These are phyloP conservation scores for Elsinoe arachidis DNA, from an alignment of 2,329 filamentous ascomycete genomes.

Conservation along the genomic window DNA sequence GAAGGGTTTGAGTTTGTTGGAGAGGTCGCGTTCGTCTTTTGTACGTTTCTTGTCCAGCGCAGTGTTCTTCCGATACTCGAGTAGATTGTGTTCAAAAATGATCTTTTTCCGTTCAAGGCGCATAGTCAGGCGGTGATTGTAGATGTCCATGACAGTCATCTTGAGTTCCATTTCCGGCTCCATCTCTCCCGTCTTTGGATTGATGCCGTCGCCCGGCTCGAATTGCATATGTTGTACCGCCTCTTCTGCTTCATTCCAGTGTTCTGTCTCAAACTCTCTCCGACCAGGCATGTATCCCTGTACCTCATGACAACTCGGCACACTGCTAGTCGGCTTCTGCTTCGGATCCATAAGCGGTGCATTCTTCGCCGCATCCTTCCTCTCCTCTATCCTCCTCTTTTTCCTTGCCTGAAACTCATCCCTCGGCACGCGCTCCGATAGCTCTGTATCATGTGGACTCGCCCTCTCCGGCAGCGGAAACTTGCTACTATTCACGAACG, in stretches of 20 bases:
- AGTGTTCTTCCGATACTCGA: slow-evolving; percentile 89
- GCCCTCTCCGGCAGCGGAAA: slow-evolving; percentile 86
- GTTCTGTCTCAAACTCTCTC: slow-evolving; percentile 93
- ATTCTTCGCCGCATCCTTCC: slow-evolving; percentile 78
- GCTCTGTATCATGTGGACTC: slow-evolving; percentile 67
- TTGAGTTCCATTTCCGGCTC: slow-evolving; percentile 97
- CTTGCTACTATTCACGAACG: slow-evolving; percentile 70
- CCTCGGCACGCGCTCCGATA: slow-evolving; percentile 72
- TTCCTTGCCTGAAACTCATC: slow-evolving; percentile 91
- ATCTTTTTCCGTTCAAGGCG: slow-evolving; percentile 93
- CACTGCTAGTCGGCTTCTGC: slow-evolving; percentile 90
- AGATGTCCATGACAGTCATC: slow-evolving; percentile 96
- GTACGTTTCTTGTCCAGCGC: slow-evolving; percentile 88
- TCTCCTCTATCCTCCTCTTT: slow-evolving; percentile 85
- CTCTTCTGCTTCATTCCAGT: slow-evolving; percentile 95
- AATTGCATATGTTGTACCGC: slow-evolving; percentile 98
- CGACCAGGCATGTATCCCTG: slow-evolving; percentile 98
- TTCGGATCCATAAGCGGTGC: slow-evolving; percentile 78
- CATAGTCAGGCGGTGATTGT: slow-evolving; percentile 83
- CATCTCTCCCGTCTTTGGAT: slow-evolving; percentile 70
- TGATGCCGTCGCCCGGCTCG: slow-evolving; percentile 87
- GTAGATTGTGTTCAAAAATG: slow-evolving; percentile 85
- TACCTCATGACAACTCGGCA: slow-evolving; percentile 93
- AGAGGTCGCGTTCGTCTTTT: slow-evolving; percentile 84
- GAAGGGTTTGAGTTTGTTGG: slow-evolving; percentile 93